These are phyloP conservation scores for Botrytis pseudocinerea DNA, from an alignment of 2,329 filamentous ascomycete species.

Conservation along the genomic window DNA sequence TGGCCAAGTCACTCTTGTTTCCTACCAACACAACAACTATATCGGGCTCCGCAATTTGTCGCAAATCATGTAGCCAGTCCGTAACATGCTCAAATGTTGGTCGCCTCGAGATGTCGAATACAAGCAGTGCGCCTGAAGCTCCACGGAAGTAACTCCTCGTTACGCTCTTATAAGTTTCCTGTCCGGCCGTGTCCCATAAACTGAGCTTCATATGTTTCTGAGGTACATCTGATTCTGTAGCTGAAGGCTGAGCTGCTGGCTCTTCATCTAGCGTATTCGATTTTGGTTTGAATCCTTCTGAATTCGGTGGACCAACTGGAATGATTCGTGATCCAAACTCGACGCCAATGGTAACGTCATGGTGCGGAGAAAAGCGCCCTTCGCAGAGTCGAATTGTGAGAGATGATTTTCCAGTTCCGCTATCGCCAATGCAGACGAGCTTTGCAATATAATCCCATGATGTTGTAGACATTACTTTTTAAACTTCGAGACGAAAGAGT, in stretches of 20 bases:
- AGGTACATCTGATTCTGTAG: slow-evolving; percentile 57
- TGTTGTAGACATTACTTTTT: slow-evolving; percentile 54
- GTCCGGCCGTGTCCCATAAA: slow-evolving; percentile 93
- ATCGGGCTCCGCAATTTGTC: slow-evolving; percentile 91
- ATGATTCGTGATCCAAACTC: slow-evolving; percentile 95
- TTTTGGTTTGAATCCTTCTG: slow-evolving; percentile 49
- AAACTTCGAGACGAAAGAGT: background rate
- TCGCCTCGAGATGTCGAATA: slow-evolving; percentile 89
- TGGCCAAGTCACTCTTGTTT: slow-evolving; percentile 85
- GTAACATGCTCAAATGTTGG: slow-evolving; percentile 86
- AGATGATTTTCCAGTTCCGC: slow-evolving; percentile 91
- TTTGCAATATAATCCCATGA: slow-evolving; percentile 99
- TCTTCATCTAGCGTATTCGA: slow-evolving; percentile 39
- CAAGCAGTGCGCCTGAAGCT: slow-evolving; percentile 73
- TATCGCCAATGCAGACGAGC: slow-evolving; percentile 96
- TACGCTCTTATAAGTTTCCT: slow-evolving; percentile 97
- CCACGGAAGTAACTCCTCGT: slow-evolving; percentile 77
- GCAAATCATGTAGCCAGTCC: slow-evolving; percentile 90
- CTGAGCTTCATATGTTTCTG: slow-evolving; percentile 89
- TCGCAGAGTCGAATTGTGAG: slow-evolving; percentile 95
- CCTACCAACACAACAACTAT: slow-evolving; percentile 94
- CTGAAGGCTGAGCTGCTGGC: slow-evolving; percentile 36
- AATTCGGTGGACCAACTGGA: slow-evolving; percentile 79
- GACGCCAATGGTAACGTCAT: slow-evolving; percentile 98
- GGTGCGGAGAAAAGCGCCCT: slow-evolving; percentile 88